phyloP scores from a whole-genome alignment of 495 filamentous ascomycete genomes.

The Viridothelium virens region DNA sequence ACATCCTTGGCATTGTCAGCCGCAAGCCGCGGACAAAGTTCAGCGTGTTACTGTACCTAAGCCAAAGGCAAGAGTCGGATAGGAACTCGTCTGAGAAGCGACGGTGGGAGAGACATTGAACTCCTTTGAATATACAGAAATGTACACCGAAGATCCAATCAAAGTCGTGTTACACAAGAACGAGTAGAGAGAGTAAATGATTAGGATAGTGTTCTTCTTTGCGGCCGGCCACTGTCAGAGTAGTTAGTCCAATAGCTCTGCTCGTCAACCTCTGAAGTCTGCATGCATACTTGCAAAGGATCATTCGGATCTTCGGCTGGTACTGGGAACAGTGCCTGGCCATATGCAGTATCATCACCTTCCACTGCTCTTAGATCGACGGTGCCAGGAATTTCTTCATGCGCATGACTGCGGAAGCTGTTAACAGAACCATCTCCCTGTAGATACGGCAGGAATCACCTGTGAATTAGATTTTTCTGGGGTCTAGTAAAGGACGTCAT shows the following conservation, averaged over 20 bases:
- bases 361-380: constrained; percentile 49
- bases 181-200: constrained; percentile 52
- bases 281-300: constrained; percentile 35
- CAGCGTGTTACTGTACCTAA: constrained; percentile 47
- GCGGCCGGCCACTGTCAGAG: constrained; percentile 44
- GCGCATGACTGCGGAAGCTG: constrained; percentile 43
- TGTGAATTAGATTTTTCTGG: background rate
- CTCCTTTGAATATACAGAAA: constrained; percentile 48
- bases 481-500: background rate
- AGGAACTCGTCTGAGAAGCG: constrained; percentile 51
- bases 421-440: background rate
- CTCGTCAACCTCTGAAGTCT: background rate
- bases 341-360: constrained; percentile 54
- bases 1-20: background rate
- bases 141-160: constrained; percentile 53
- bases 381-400: constrained; percentile 52
- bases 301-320: constrained; percentile 58
- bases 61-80: constrained; percentile 57
- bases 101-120: constrained; percentile 44
- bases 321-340: constrained; percentile 55
- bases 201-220: constrained; percentile 53
- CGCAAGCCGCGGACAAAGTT: background rate
- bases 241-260: background rate
- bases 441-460: background rate
- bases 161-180: constrained; percentile 54